A percentile compares a stretch with the other conserved stretches of the same genome.
These are phyloP conservation scores for Fusarium globosum DNA, from an alignment of 2,329 filamentous ascomycete genomes.

Conservation along the genomic window DNA sequence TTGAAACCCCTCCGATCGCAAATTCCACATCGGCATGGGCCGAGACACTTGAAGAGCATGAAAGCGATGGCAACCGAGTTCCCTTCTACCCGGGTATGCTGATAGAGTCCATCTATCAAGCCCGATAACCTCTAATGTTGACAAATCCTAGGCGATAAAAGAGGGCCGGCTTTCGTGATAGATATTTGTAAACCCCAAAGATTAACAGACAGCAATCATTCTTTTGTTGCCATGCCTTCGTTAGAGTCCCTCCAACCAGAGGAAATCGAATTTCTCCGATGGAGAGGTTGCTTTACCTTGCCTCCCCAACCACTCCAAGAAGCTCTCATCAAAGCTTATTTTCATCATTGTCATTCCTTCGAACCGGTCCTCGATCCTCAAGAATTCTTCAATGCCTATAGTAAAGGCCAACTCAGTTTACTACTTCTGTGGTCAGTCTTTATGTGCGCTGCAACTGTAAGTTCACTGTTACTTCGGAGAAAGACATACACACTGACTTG, in stretches of 20 bases:
- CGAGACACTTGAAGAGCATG: not conserved
- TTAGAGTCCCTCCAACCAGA: not conserved
- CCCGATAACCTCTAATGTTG: rapidly evolving
- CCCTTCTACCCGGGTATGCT: not conserved
- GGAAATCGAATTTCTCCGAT: not conserved
- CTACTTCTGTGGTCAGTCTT: not conserved
- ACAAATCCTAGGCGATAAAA: not conserved
- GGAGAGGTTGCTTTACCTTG: not conserved
- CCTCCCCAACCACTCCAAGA: not conserved
- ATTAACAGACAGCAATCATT: not conserved
- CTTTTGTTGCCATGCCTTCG: not conserved
- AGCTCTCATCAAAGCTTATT: not conserved
- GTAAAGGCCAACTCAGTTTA: not conserved
- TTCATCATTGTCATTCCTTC: not conserved
- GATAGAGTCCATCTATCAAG: rapidly evolving
- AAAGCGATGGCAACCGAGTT: not conserved
- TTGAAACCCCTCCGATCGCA: not conserved
- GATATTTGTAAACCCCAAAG: not conserved
- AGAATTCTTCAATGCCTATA: not conserved
- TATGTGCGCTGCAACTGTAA: not conserved
- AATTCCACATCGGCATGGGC: not conserved
- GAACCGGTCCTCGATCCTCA: not conserved
- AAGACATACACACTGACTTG: not conserved
- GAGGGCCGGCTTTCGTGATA: not conserved
- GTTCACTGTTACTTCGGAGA: rapidly evolving